Evolutionary conservation across 345 rosid genomes (phyloP).

Genomic region (Lagerstroemia speciosa): DNA sequence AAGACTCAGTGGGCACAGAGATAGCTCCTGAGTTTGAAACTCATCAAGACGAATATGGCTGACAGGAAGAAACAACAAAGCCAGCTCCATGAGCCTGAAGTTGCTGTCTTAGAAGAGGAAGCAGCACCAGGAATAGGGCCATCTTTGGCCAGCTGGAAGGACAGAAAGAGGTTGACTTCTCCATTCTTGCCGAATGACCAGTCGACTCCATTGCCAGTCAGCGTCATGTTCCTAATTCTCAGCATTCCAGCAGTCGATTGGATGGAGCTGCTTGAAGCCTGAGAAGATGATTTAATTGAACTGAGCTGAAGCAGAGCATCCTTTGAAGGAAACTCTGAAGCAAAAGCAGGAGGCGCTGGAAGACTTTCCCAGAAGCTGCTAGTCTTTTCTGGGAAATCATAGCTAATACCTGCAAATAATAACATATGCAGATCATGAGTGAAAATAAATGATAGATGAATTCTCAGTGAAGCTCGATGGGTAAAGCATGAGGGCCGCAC

Average conservation of each 20-base stretch:
- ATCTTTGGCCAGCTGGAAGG: conserved; percentile 24
- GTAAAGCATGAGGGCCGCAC: not conserved
- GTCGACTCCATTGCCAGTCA: conserved; percentile 30
- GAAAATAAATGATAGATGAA: not conserved
- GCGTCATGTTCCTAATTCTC: conserved; percentile 35
- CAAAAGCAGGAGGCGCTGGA: conserved; percentile 62
- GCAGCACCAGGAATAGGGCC: conserved; percentile 3
- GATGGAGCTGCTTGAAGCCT: not conserved
- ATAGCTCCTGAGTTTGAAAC: conserved; percentile 1
- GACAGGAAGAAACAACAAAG: not conserved
- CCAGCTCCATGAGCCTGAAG: not conserved
- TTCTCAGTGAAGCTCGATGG: not conserved
- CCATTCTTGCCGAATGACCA: conserved; percentile 50
- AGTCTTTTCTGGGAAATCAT: conserved; percentile 46
- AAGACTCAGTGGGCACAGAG: not conserved
- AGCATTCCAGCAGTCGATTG: conserved; percentile 50
- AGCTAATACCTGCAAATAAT: conserved; percentile 32
- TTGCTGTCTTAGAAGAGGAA: not conserved
- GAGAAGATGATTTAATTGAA: not conserved
- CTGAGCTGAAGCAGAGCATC: conserved; percentile 39
- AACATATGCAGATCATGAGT: not conserved
- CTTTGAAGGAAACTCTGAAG: conserved; percentile 64
- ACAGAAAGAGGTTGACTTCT: conserved; percentile 34
- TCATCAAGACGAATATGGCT: not conserved
- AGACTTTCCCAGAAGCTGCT: conserved; percentile 54